Percentiles rank a stretch among this genome's conserved stretches.
Evolutionary conservation across 805 yeast species (phyloP).

Genomic region (Saturnispora quitensis): DNA sequence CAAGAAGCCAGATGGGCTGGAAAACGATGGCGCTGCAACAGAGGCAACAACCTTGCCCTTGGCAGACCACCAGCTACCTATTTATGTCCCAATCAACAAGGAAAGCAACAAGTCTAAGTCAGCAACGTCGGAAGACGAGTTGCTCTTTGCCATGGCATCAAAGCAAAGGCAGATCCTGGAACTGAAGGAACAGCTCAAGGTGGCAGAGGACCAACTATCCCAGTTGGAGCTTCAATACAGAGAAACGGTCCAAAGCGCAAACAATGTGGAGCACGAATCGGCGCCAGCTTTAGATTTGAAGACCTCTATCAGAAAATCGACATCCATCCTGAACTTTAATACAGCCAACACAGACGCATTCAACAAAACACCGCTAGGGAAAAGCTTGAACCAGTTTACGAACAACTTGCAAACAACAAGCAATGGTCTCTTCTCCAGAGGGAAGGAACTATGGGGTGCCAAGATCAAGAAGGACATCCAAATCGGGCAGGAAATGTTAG

Average conservation of each 20-base stretch:
- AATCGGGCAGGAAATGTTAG: conserved; percentile 11
- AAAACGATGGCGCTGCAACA: not conserved
- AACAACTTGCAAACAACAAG: conserved; percentile 16
- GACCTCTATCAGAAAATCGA: conserved; percentile 8
- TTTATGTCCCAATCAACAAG: conserved; percentile 28
- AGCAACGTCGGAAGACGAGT: not conserved
- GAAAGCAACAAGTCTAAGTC: not conserved
- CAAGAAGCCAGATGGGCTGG: conserved; percentile 9
- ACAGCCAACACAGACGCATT: conserved; percentile 6
- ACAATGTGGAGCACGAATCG: not conserved
- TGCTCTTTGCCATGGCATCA: conserved; percentile 35
- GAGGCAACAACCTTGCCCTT: not conserved
- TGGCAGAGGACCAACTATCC: conserved; percentile 31
- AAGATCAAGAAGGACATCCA: conserved; percentile 16
- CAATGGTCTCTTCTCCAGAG: conserved; percentile 19
- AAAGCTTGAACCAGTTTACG: conserved; percentile 19
- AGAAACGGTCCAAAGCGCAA: not conserved
- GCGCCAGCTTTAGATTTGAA: not conserved
- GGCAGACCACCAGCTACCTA: conserved; percentile 20
- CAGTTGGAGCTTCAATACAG: conserved; percentile 28
- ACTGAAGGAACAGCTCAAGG: conserved; percentile 35
- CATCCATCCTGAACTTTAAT: conserved; percentile 13
- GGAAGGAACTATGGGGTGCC: conserved; percentile 21
- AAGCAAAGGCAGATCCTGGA: conserved; percentile 48
- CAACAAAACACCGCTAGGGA: conserved; percentile 12